phyloP scores from a whole-genome alignment of 176 grass and related monocot species.

The Hordeum marinum region DNA sequence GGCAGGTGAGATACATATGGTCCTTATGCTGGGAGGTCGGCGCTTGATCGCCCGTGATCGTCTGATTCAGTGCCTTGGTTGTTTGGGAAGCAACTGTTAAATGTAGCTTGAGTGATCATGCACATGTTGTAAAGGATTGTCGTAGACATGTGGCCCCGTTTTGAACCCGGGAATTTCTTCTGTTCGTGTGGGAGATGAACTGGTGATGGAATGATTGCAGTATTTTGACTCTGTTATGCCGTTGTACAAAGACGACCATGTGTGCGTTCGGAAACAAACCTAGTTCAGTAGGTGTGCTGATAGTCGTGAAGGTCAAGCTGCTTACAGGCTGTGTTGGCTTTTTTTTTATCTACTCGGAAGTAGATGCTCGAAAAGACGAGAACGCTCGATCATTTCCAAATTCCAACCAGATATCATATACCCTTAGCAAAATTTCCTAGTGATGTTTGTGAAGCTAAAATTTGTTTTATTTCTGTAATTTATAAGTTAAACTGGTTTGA shows the following conservation, averaged over 20 bases:
- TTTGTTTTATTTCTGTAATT: no score
- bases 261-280: not conserved
- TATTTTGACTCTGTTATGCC: not conserved
- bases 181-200: not conserved
- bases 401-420: no score
- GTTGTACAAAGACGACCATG: not conserved
- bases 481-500: no score
- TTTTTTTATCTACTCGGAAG: no score
- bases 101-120: slow-evolving; percentile 31
- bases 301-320: no score
- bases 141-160: not conserved
- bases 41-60: not conserved
- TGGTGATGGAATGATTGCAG: not conserved
- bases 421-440: no score
- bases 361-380: no score
- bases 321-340: no score
- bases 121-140: slow-evolving; percentile 28
- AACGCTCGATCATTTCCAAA: no score
- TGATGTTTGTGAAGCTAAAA: no score
- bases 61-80: not conserved
- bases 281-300: no score
- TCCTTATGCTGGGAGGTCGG: not conserved
- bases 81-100: not conserved
- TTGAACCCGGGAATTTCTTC: not conserved
- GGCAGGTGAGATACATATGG: slow-evolving; percentile 40